Base-by-base conservation (phyloP, 2,329 filamentous ascomycete genomes). In the Curvularia spicifera region DNA sequence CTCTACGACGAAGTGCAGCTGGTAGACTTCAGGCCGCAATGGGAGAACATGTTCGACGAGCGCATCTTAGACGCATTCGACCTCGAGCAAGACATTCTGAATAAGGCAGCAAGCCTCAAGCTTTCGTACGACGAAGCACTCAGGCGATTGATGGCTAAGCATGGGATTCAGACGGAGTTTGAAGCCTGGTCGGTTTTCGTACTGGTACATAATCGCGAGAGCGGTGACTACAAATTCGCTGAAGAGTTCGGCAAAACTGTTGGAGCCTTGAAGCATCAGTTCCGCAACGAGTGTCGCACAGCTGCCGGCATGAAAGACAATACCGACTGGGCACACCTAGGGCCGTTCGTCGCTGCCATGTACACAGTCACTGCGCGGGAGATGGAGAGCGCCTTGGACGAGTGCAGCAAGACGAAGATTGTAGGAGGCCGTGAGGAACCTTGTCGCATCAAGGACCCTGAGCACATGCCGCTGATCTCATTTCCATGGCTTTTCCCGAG, bases 401-500 rank as follows among this genome's bases (percentile, higher is more conserved):
- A 87, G 65, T 80, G 80, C 35, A 73, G 74, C 2, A 56, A 73
- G n/a, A 77, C 67, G 0, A 78, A 76, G 60, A 68, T 75, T 2
- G 76, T 76, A 6, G 81, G 74, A 15, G 79, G 78, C 1, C 63
- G 71, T 29, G 66, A 70, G n/a, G 68, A 79, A 6, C 76, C 76
- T 5, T 40, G 71, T 12, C 72, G 77, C 22, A 73, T 71, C 20
- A 77, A 78, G 70, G 78, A 76, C 10, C 69, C 81, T 2, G 80
- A 80, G 8, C 90, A 80, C 2, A 89, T 93, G 82, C 94, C 95
- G 0, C 80, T 98, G 8, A 95, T 97, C 67, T 95, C 89, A 58
- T 98, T 97, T 68, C 94, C 95, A 0, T 99, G 95, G 95, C 80
- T 98, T 1, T 96, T 98, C 63, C 83, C 87, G 12, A 83, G 84